phyloP scores from a whole-genome alignment of 1,284 basidiomycete species.

The Ceratobasidium sp. region DNA sequence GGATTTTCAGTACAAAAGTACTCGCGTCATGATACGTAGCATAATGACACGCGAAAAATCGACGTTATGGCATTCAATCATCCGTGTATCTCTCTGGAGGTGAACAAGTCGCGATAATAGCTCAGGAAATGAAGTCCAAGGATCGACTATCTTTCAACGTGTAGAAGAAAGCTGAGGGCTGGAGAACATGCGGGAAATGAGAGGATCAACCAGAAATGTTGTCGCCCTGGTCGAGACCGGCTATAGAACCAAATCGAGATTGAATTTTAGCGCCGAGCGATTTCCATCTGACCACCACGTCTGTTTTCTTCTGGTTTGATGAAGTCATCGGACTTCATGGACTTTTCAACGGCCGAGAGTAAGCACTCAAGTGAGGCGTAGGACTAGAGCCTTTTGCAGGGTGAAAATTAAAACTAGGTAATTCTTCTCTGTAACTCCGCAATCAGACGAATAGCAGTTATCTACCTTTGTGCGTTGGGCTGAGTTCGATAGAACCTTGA shows the following conservation, averaged over 20 bases:
- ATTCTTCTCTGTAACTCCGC: no score
- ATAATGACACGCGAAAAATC: no score
- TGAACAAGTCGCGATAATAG: constrained; percentile 10
- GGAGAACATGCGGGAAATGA: background rate
- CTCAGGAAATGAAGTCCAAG: background rate
- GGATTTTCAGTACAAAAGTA: no score
- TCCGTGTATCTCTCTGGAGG: no score
- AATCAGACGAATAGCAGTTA: no score
- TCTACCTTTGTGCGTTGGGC: background rate
- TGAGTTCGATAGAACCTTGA: background rate
- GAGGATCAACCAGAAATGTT: constrained; percentile 1
- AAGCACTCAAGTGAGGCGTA: no score
- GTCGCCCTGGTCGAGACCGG: background rate
- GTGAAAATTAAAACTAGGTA: no score
- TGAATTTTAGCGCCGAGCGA: background rate
- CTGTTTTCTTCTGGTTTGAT: background rate
- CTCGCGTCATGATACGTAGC: no score
- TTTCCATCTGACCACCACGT: background rate
- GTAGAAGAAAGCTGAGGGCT: background rate
- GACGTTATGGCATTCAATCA: no score
- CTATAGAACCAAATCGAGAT: background rate
- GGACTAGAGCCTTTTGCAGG: no score
- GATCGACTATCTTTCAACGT: background rate
- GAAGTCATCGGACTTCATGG: no score
- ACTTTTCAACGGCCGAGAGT: no score